Conservation (phyloP, 2,329 filamentous ascomycete species). For the Exophiala lecanii-corni region DNA sequence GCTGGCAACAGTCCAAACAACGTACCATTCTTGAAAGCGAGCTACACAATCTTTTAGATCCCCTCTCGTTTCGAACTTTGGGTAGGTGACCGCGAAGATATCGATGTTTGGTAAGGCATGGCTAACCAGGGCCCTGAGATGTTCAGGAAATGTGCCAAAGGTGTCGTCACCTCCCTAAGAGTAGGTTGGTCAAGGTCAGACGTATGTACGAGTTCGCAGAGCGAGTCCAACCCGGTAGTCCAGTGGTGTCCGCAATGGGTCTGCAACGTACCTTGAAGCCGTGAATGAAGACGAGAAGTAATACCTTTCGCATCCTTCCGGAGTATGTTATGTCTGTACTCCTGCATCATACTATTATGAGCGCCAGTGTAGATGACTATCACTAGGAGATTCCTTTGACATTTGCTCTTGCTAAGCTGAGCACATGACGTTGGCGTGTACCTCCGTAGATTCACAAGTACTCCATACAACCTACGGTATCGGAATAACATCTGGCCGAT, state of each 20-base stretch:
- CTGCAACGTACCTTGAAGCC: conserved; percentile 46
- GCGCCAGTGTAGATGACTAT: too few species aligned
- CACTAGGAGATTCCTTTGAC: too few species aligned
- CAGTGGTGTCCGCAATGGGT: too few species aligned
- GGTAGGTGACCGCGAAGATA: conserved; percentile 42
- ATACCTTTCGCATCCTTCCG: conserved; percentile 41
- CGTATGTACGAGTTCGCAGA: too few species aligned
- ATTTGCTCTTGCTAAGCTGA: too few species aligned
- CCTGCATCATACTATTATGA: conserved; percentile 24
- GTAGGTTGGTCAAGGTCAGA: too few species aligned
- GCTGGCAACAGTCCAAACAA: conserved; percentile 1
- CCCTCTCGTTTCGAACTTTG: conserved; percentile 47
- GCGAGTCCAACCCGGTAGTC: too few species aligned
- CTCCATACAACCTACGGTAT: too few species aligned
- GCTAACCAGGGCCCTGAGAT: conserved; percentile 38
- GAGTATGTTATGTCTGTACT: conserved; percentile 7
- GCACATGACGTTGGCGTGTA: too few species aligned
- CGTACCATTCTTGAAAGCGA: conserved; percentile 46
- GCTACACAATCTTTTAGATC: conserved; percentile 43
- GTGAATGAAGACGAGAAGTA: conserved; percentile 46
- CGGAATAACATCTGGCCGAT: too few species aligned
- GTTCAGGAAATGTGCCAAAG: conserved; percentile 44
- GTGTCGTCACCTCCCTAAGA: conserved; percentile 46
- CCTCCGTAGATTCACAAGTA: too few species aligned
- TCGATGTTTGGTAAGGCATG: conserved; percentile 40